Evolutionary conservation across 2,329 filamentous ascomycete species (phyloP).

Genomic region (Drechslerella stenobrocha): DNA sequence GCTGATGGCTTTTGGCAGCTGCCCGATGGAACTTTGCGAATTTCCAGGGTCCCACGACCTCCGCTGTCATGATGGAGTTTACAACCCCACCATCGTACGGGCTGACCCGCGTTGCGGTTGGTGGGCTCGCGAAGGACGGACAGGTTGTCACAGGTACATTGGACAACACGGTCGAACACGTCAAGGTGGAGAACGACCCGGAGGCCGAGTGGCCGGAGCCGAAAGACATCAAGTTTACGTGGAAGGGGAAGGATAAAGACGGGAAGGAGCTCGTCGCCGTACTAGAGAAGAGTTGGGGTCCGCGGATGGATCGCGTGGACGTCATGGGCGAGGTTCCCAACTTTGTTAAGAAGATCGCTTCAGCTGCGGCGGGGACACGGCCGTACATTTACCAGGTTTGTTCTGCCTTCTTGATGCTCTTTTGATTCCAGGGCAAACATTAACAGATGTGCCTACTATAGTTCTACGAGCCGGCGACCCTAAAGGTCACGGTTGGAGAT

Average conservation of each 20-base stretch:
- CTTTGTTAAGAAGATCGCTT: conserved; percentile 92
- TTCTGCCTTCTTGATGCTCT: conserved; percentile 19
- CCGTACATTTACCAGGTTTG: conserved; percentile 95
- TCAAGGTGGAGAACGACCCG: conserved; percentile 69
- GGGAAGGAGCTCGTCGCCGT: conserved; percentile 71
- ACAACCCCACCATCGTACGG: conserved; percentile 93
- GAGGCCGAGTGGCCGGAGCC: conserved; percentile 91
- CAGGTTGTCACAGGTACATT: conserved; percentile 71
- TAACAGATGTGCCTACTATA: conserved; percentile 56
- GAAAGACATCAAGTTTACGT: conserved; percentile 71
- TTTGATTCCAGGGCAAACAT: conserved; percentile 14
- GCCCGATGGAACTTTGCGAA: conserved; percentile 90
- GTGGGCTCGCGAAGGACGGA: conserved; percentile 77
- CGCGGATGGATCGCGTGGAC: conserved; percentile 79
- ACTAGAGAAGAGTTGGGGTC: conserved; percentile 70
- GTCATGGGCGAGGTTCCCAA: conserved; percentile 95
- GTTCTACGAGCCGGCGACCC: conserved; percentile 69
- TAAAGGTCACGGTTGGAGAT: conserved; percentile 85
- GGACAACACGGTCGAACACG: conserved; percentile 69
- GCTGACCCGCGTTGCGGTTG: conserved; percentile 78
- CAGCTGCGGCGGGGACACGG: conserved; percentile 83
- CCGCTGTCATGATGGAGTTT: conserved; percentile 92
- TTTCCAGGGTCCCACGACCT: conserved; percentile 85
- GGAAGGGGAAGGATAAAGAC: conserved; percentile 70
- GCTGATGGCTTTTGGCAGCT: conserved; percentile 57